Base-by-base conservation (phyloP, 495 filamentous ascomycete species). In the Glutinoglossum americanum region DNA sequence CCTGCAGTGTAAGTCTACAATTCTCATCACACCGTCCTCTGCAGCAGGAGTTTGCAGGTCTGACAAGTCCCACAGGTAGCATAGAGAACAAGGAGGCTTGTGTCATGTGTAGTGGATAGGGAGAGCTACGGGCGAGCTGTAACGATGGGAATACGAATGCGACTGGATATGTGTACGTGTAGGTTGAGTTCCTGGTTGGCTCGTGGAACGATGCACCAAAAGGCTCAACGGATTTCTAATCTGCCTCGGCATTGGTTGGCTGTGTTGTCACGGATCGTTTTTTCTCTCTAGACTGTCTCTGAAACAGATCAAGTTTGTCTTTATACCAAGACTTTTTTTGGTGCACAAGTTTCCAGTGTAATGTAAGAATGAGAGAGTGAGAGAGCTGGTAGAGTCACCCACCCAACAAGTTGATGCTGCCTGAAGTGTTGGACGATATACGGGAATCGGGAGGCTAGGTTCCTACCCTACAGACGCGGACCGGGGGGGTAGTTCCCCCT, bases 81-180 rank as follows among this genome's bases (percentile, higher is more conserved):
- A 94, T 94, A 65, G 85, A 94, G 71, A 90, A 94, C 75, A 83
- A 81, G 64, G 88, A 94, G 68, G 75, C 77, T 23, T 94, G 88
- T 69, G 62, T 89, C 0, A 94, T 94, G 88, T 94, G 88, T 79
- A 87, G 84, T 72, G 86, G 85, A 65, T 87, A 23, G 47, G n/a
- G 15, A 30, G 8, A 5, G 47, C 3, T 3, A 21, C 5, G 25
- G 11, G 15, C 30, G 26, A 30, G 26, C 11, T 30, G 2, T 30
- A 25, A 28, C 41, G 10, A n/a, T 10, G 21, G 17, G 2, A 21
- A 9, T 17, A 39, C 5, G 37, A 39, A 39, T 11, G 37, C 37
- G n/a, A 23, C 10, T 45, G 17, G 41, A 21, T 45, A 53, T 21
- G 49, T 25, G 19, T 45, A 53, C 3, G 49, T 25, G 19, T 53